Evolutionary conservation across 305 asterid genomes (phyloP).

Genomic region (Fraxinus platypoda): DNA sequence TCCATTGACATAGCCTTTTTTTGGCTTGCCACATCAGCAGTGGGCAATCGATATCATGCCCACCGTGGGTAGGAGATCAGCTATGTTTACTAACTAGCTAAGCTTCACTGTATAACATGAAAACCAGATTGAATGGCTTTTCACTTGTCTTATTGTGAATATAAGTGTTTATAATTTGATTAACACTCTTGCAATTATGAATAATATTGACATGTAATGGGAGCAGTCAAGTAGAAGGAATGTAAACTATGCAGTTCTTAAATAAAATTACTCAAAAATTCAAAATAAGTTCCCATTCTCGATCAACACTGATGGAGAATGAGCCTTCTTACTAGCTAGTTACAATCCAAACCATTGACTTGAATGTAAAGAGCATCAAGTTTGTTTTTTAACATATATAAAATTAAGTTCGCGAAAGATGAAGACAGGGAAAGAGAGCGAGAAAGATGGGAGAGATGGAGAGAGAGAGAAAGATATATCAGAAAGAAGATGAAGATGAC

Average conservation of each 20-base stretch:
- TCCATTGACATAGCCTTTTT: neutral
- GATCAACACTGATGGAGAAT: constrained; percentile 18
- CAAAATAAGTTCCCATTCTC: constrained; percentile 22
- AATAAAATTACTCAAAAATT: constrained; percentile 3
- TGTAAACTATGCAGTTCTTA: neutral
- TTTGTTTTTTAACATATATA: constrained; percentile 1
- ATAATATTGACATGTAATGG: neutral
- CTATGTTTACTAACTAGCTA: neutral
- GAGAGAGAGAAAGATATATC: neutral
- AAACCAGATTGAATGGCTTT: neutral
- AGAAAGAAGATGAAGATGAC: constrained; percentile 36
- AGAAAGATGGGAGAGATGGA: neutral
- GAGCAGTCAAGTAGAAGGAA: neutral
- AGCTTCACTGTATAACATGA: neutral
- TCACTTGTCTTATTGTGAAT: neutral
- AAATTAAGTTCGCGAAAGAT: constrained; percentile 10
- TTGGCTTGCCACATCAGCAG: neutral
- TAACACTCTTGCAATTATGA: neutral
- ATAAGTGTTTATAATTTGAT: neutral
- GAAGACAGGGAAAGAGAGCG: neutral
- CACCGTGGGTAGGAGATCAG: neutral
- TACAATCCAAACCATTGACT: constrained; percentile 34
- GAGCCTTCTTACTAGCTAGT: constrained; percentile 27
- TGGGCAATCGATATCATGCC: neutral
- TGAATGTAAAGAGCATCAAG: constrained; percentile 15